Evolutionary conservation across 2,329 filamentous ascomycete genomes (phyloP).

Genomic region (Ceratocystis eucalypticola): DNA sequence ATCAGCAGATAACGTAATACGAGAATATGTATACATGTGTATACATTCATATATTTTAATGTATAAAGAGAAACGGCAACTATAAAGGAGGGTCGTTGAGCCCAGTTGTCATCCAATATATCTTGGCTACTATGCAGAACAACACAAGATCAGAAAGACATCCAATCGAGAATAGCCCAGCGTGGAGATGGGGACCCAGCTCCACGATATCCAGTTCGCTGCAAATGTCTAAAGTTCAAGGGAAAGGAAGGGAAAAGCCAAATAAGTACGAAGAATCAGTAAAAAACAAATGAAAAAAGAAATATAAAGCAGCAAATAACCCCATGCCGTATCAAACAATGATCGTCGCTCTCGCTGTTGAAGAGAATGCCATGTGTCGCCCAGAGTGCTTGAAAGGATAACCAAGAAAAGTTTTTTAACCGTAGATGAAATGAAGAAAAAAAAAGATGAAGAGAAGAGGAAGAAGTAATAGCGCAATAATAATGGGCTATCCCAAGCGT

Average conservation of each 20-base stretch:
- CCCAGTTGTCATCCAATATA: neutral
- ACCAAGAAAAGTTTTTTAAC: slow-evolving; percentile 8
- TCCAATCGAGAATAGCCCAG: neutral
- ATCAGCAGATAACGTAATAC: no score
- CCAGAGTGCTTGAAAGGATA: slow-evolving; percentile 13
- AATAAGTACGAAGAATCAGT: slow-evolving; percentile 4
- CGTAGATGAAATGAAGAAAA: neutral
- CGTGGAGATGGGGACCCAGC: neutral
- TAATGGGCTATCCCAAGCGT: slow-evolving; percentile 2
- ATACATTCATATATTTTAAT: neutral
- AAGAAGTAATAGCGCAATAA: neutral
- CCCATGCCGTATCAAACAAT: slow-evolving; percentile 17
- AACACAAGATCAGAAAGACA: neutral
- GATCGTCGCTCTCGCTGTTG: slow-evolving; percentile 20
- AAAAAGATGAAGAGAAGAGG: slow-evolving; percentile 12
- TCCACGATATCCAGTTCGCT: neutral
- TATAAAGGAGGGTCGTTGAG: neutral
- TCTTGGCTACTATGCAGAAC: neutral
- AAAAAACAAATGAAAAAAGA: neutral
- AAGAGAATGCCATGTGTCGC: slow-evolving; percentile 19
- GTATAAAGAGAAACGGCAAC: neutral
- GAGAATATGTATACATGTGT: no score
- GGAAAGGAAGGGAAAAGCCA: neutral
- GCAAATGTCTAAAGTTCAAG: neutral
- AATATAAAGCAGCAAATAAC: slow-evolving; percentile 2